Base-by-base conservation (phyloP, 2,329 filamentous ascomycete genomes). In the Arthroderma sp. region DNA sequence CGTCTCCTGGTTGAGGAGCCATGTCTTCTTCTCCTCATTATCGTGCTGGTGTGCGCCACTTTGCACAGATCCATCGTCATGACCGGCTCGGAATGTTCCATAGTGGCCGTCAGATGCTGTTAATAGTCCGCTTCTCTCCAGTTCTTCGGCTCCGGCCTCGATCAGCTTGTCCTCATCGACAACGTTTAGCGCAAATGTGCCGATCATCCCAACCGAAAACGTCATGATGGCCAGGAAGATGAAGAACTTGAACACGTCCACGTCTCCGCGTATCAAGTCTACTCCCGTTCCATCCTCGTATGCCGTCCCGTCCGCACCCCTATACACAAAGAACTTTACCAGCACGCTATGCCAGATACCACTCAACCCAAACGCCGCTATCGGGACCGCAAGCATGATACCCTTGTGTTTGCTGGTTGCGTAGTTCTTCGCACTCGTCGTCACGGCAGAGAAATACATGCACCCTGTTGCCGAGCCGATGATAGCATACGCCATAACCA, bases 381-480 rank as follows among this genome's bases (percentile, higher is more conserved):
- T 96, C 1, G 93, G 93, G 59, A 88, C 79, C 1, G 91, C 91
- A 57, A 98, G 78, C 60, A 94, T 91, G 54, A 98, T 75, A 0
- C 93, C 93, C 66, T 91, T 86, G 66, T 94, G 85, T 66, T 85
- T 87, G 2, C 90, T 89, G 60, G 86, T 84, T 53, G 91, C 91
- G 73, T 97, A 98, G 74, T 97, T 98, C 82, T 98, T 98, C 37
- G 93, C 93, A 67, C 90, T 95, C 0, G 91, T 95, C 5, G 91
- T 91, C n/a, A 98, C 86, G 1, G 89, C 86, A 54, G 85, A 81
- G 57, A 97, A 78, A 71, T 97, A 98, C 83, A 97, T 90, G 70
- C 82, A 83, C 62, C 87, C 88, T 0, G 91, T 96, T 4, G 83
- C 91, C 61, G 85, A 80, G 1, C 93, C 93, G 58, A 98, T 83